Evolutionary conservation across 805 yeast genomes (phyloP), one percentile per base, ranked within the genome.

Genomic region (Myxozyma nipponensis): DNA sequence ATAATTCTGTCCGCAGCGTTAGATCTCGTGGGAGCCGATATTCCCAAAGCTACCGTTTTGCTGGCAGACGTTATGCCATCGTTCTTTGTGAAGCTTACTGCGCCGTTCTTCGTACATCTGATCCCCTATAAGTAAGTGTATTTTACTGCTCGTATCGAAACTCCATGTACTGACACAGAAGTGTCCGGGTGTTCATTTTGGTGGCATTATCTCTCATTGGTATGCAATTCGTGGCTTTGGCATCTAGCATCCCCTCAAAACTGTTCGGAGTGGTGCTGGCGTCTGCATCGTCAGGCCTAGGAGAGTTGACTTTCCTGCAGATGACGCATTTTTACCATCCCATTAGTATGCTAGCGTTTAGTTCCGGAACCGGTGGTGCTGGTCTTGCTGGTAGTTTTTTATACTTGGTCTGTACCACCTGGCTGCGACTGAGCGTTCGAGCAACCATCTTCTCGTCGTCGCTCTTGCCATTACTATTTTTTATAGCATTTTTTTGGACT

Each of bases 351-450:
- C 80, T 83, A 44, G 97, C 95, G 0, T 91, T 95, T 80, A 85
- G 95, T 19, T 78, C 89, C 5, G 98, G 98, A 1, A 91, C 98
- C 0, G 98, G 98, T 2, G 95, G 88, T 18, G 98, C 98, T 1
- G 98, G 98, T 0, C 66, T 91, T 3, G 76, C 79, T 18, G 98
- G 98, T 0, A 80, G 90, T 48, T 86, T 84, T 46, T 63, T 77
- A 13, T 90, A 79, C 62, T 62, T 91, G 75, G 58, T 84, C 1
- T 54, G 86, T 60, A 91, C 97, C 0, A 83, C 91, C 1, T 69
- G 88, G 62, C 42, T 86, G 21, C 73, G 78, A 1, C 50, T 87
- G 1, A 67, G 77, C 4, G 81, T 86, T 0, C 72, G 72, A 52
- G 50, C 72, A 0, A 72, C 86, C 0, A 71, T 91, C 36, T 63